These are phyloP conservation scores for Solanum bukasovii DNA, from an alignment of 257 asterid genomes.

Conservation along the genomic window DNA sequence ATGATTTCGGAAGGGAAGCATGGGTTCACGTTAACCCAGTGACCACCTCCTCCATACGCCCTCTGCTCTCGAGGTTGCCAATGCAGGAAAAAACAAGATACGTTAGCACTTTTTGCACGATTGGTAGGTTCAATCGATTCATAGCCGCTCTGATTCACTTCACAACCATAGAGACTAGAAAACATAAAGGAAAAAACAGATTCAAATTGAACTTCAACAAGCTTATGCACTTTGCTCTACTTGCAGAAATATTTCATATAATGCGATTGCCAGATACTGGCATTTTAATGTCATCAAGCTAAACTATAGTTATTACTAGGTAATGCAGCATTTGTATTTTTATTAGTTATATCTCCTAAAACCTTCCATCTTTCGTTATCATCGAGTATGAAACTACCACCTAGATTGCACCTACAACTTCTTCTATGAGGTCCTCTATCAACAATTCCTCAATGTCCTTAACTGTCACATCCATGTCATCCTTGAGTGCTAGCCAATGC, in stretches of 20 bases:
- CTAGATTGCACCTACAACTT: conserved; percentile 11
- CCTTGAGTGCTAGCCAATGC: conserved; percentile 40
- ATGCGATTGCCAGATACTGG: background rate
- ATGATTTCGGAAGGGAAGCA: background rate
- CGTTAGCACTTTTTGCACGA: too few species aligned
- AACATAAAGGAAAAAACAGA: background rate
- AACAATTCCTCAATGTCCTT: conserved; percentile 51
- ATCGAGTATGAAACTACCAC: background rate
- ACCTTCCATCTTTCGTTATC: background rate
- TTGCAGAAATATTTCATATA: background rate
- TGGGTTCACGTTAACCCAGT: too few species aligned
- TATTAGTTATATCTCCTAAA: background rate
- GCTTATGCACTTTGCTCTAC: background rate
- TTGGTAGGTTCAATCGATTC: background rate
- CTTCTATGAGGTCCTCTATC: conserved; percentile 49
- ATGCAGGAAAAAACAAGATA: too few species aligned
- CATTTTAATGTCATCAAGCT: background rate
- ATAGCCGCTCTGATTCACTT: background rate
- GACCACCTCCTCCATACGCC: too few species aligned
- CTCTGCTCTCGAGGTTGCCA: too few species aligned
- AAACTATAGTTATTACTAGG: background rate
- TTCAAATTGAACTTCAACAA: background rate
- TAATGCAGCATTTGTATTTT: background rate
- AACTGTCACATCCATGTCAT: conserved; percentile 40
- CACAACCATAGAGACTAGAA: background rate